phyloP scores from a whole-genome alignment of 805 yeast species.

The Wickerhamomyces canadensis region DNA sequence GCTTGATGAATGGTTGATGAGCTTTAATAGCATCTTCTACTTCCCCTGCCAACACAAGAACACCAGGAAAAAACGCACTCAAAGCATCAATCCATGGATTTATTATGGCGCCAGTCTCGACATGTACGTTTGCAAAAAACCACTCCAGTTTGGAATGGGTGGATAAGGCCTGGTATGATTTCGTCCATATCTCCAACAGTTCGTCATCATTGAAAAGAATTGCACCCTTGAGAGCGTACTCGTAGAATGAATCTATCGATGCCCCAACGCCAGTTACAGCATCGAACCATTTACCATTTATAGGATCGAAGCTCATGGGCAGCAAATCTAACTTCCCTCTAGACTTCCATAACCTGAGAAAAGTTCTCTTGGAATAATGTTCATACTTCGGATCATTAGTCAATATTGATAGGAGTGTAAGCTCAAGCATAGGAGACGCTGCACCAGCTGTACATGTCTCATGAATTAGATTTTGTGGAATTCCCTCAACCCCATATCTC shows the following conservation, averaged over 20 bases:
- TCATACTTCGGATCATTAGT: conserved; percentile 75
- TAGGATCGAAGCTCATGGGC: conserved; percentile 73
- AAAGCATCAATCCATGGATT: conserved; percentile 80
- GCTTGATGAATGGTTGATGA: conserved; percentile 60
- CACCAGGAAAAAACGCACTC: conserved; percentile 85
- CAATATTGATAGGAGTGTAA: conserved; percentile 66
- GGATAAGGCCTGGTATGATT: conserved; percentile 53
- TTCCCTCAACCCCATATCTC: conserved; percentile 39
- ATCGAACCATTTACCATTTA: conserved; percentile 49
- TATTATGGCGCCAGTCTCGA: conserved; percentile 41
- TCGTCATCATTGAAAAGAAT: conserved; percentile 62
- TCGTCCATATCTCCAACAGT: conserved; percentile 49
- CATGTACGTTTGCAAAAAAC: conserved; percentile 53
- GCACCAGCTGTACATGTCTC: conserved; percentile 91
- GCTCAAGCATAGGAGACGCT: conserved; percentile 75
- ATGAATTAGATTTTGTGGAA: conserved; percentile 39
- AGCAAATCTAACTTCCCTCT: conserved; percentile 57
- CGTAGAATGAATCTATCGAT: conserved; percentile 85
- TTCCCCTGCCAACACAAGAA: conserved; percentile 76
- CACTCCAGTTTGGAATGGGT: conserved; percentile 46
- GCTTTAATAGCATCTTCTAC: conserved; percentile 54
- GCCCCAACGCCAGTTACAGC: conserved; percentile 81
- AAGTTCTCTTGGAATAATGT: conserved; percentile 52
- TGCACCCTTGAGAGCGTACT: conserved; percentile 75
- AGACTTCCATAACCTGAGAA: conserved; percentile 64